These are phyloP conservation scores for Ustulina deusta DNA, from an alignment of 2,329 filamentous ascomycete genomes.

Conservation along the genomic window DNA sequence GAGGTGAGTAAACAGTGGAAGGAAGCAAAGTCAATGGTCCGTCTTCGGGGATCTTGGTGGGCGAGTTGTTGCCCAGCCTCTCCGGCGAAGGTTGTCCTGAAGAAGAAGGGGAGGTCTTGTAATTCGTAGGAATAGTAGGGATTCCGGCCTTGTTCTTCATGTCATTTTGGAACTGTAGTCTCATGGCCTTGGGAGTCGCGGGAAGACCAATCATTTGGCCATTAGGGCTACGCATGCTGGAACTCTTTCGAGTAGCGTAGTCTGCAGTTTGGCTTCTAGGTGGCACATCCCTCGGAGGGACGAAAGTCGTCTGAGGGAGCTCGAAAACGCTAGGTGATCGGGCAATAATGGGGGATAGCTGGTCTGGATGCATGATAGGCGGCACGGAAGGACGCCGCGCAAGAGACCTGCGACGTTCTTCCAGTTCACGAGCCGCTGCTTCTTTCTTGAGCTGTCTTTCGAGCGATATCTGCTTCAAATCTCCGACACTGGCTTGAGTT, in stretches of 20 bases:
- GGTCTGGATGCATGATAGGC: constrained; percentile 79
- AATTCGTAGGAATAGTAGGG: constrained; percentile 64
- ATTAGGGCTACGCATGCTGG: constrained; percentile 59
- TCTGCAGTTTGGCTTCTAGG: constrained; percentile 75
- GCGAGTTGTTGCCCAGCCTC: constrained; percentile 47
- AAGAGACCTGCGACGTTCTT: constrained; percentile 86
- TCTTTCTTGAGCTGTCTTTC: constrained; percentile 77
- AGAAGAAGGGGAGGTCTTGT: constrained; percentile 58
- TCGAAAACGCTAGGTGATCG: constrained; percentile 55
- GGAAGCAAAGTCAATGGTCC: constrained; percentile 63
- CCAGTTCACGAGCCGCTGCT: constrained; percentile 83
- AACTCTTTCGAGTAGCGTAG: constrained; percentile 60
- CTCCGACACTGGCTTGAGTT: constrained; percentile 59
- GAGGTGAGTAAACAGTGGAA: constrained; percentile 71
- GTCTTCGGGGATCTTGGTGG: constrained; percentile 49
- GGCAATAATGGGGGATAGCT: constrained; percentile 58
- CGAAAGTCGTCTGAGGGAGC: constrained; percentile 57
- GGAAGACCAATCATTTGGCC: constrained; percentile 80
- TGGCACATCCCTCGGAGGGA: constrained; percentile 58
- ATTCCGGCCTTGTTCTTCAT: constrained; percentile 65
- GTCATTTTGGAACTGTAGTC: constrained; percentile 76
- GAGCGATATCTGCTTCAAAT: constrained; percentile 67
- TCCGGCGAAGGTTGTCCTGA: constrained; percentile 54
- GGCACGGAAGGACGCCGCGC: constrained; percentile 84
- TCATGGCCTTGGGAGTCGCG: constrained; percentile 91